A percentile compares a stretch with the other conserved stretches of the same genome.
Evolutionary conservation across 805 yeast species (phyloP).

Genomic region (Yarrowia porcina): DNA sequence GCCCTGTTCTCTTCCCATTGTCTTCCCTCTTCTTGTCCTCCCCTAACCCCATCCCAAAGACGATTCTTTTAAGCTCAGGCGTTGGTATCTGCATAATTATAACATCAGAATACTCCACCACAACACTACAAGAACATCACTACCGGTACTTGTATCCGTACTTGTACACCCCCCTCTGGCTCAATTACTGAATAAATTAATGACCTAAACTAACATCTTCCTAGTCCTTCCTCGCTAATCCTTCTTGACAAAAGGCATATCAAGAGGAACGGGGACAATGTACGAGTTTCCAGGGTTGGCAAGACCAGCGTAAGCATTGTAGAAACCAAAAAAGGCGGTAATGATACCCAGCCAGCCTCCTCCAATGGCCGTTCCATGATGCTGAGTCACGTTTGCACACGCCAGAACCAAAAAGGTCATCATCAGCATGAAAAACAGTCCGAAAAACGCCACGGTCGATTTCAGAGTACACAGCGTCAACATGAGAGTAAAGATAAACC

Average conservation of each 20-base stretch:
- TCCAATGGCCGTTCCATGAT: slow-evolving; percentile 43
- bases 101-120: no score
- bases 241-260: slow-evolving; percentile 44
- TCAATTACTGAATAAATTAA: slow-evolving; percentile 16
- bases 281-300: slow-evolving; percentile 65
- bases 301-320: slow-evolving; percentile 67
- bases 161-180: no score
- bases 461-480: slow-evolving; percentile 49
- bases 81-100: slow-evolving; percentile 7
- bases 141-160: no score
- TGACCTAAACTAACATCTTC: background rate
- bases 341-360: slow-evolving; percentile 66
- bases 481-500: slow-evolving; percentile 51
- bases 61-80: background rate
- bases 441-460: slow-evolving; percentile 52
- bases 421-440: slow-evolving; percentile 46
- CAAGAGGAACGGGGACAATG: slow-evolving; percentile 48
- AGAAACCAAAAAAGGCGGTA: slow-evolving; percentile 62
- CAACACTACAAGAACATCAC: no score
- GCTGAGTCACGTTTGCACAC: slow-evolving; percentile 52
- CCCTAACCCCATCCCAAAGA: no score
- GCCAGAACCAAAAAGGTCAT: slow-evolving; percentile 49
- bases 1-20: no score
- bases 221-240: no score
- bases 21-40: no score